Base-by-base conservation (phyloP, 2,329 filamentous ascomycete genomes). In the Ceratocystis diversiconidia region DNA sequence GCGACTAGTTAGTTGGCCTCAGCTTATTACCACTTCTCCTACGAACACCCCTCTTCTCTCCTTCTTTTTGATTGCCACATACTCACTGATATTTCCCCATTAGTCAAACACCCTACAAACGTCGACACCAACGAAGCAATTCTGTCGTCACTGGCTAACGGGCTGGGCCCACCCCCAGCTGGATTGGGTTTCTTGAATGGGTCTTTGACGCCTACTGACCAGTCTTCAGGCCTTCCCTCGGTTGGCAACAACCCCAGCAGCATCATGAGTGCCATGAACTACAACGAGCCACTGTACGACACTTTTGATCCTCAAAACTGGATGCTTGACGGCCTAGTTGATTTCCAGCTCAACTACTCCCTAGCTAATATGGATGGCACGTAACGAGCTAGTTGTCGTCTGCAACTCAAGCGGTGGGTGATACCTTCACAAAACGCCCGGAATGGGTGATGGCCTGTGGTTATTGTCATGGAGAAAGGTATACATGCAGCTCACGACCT, bases 291-390 rank as follows among this genome's bases (percentile, higher is more conserved):
- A 8, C 87, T 85, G 70, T 91, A 91, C 74, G 89, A 95, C 73
- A 90, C 95, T 68, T 96, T 95, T 72, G 91, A 96, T 75, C 90
- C 92, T 0, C 81, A 96, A 71, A 90, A 92, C 74, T 96, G 92
- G 92, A 90, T 95, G 79, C 78, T 96, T 68, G 92, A 96, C 73
- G 89, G 89, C 15, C 79, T 92, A 43, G 79, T 94, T 68, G 88
- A 92, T 72, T 88, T 92, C 72, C 89, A 89, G 69, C 91, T 87
- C 72, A 81, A 79, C 10, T 86, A 83, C 63, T 65, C 68, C 71
- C 78, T 80, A 46, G 76, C 77, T 66, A 78, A 80, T 22, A 57
- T 57, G 52, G 52, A 57, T 32, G 25, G 52, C 28, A 57, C 52
- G 12, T 57, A 57, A n/a, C 25, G n/a, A 3, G 22, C 28, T 32